Base-by-base conservation (phyloP, 1,284 basidiomycete genomes). In the Tremellales sp. region DNA sequence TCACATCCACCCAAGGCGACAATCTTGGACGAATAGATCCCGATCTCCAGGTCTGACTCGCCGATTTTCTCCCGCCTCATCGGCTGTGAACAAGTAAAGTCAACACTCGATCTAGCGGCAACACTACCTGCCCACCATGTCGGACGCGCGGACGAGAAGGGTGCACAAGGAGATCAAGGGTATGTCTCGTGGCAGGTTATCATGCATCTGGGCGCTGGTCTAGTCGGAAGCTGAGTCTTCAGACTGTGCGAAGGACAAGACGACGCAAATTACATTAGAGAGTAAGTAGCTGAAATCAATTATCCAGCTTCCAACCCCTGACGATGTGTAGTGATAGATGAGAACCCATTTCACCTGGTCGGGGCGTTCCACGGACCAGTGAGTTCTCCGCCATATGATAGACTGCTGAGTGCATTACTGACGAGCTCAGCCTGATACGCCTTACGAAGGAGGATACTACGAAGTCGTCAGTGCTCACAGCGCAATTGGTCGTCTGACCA, bases 211-310 rank as follows among this genome's bases (percentile, higher is more conserved):
- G 12, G 33, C 12, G 6, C 19, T n/a, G 29, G 29, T 31, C 8
- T 15, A 31, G 29, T 15, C 29, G n/a, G n/a, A n/a, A n/a, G 40
- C 17, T 40, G 43, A 37, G 13, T 22, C 21, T 12, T 12, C 62
- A 88, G 91, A 94, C 73, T 94, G 90, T 80, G 89, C 91, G 78
- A 91, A 86, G 69, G 92, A 97, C 79, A 89, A 85, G 78, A 80
- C 83, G 13, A 90, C 88, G 26, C 84, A 83, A 52, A 89, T 97
- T 68, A 79, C 77, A 56, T 85, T 97, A 61, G 85, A 89, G 36
- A 68, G 73, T 74, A 46, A 51, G 72, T 23, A 12, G 29, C 29
- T 25, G 29, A n/a, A n/a, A 33, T 10, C n/a, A 8, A 8, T 10
- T n/a, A 33, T n/a, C 8, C 10, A n/a, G 29, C 8, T 10, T 33